These are phyloP conservation scores for Coleophoma crateriformis DNA, from an alignment of 2,329 filamentous ascomycete species.

Conservation along the genomic window DNA sequence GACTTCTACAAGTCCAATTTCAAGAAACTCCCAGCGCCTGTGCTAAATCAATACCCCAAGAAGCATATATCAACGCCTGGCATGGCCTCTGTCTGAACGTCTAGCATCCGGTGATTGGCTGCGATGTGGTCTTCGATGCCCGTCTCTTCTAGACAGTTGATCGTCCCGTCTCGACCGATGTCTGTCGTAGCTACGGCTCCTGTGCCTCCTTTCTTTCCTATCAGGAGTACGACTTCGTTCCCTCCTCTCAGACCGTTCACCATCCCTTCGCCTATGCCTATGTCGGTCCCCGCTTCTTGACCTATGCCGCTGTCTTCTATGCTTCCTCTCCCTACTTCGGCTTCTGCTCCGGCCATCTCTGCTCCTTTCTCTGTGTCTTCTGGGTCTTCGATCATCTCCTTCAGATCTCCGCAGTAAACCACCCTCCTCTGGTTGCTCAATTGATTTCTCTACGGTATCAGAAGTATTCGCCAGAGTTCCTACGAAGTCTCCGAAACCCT, in stretches of 20 bases:
- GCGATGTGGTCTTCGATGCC: constrained; percentile 7
- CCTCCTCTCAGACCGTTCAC: constrained; percentile 9
- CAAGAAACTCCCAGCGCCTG: not conserved
- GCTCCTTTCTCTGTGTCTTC: constrained; percentile 23
- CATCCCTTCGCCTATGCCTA: constrained; percentile 12
- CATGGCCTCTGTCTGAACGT: constrained; percentile 11
- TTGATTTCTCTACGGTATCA: constrained; percentile 6
- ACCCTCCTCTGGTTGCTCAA: constrained; percentile 10
- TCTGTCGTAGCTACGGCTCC: constrained; percentile 22
- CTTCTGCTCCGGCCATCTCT: constrained; percentile 20
- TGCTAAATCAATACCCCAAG: not conserved
- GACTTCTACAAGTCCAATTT: too few species aligned
- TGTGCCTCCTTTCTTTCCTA: constrained; percentile 15
- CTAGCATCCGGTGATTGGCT: constrained; percentile 8
- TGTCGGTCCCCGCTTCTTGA: constrained; percentile 20
- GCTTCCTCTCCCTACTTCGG: constrained; percentile 18
- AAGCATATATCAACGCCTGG: too few species aligned
- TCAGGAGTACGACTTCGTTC: constrained; percentile 21
- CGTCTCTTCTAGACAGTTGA: constrained; percentile 11
- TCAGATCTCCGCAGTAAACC: constrained; percentile 10
- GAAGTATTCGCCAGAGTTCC: constrained; percentile 14
- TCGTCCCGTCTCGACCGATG: constrained; percentile 19
- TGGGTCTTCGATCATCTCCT: constrained; percentile 3
- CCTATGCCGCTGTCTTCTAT: constrained; percentile 23
- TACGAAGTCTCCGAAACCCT: constrained; percentile 25